Conservation (phyloP, 2,329 filamentous ascomycete species). For the Alternaria atra region DNA sequence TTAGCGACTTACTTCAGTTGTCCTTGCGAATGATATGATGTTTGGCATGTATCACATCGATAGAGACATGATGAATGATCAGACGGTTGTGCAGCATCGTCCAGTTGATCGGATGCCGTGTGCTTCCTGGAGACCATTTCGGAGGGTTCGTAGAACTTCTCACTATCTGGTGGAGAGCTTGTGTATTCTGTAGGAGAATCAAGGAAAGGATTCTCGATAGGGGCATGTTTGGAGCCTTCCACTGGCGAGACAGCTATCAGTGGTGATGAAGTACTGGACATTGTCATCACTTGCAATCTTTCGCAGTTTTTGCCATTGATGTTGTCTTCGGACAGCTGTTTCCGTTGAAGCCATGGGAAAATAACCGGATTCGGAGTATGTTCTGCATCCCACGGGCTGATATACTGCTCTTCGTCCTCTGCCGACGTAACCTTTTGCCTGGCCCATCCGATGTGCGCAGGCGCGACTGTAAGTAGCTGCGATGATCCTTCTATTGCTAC, state of each 20-base stretch:
- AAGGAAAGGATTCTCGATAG: not conserved
- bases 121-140: not conserved
- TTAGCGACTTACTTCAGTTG: constrained; percentile 19
- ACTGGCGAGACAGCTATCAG: not conserved
- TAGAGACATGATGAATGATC: not conserved
- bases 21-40: constrained; percentile 9
- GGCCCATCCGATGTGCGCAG: not conserved
- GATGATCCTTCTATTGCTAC: constrained; percentile 7
- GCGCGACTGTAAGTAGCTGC: constrained; percentile 9
- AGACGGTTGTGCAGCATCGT: not conserved
- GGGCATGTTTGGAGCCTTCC: not conserved
- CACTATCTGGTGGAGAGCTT: not conserved
- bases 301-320: not conserved
- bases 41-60: constrained; percentile 4
- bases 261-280: not conserved
- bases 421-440: constrained; percentile 1
- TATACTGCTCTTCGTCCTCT: not conserved
- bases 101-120: not conserved
- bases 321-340: not conserved
- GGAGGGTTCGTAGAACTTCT: not conserved
- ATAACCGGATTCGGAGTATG: constrained; percentile 23
- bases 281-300: not conserved
- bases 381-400: constrained; percentile 21
- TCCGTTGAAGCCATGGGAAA: constrained; percentile 17
- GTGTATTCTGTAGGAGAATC: constrained; percentile 1